Percentiles rank a stretch among this genome's conserved stretches.
Conservation (phyloP, 2,329 filamentous ascomycete genomes). For the Fusarium metavorans region DNA sequence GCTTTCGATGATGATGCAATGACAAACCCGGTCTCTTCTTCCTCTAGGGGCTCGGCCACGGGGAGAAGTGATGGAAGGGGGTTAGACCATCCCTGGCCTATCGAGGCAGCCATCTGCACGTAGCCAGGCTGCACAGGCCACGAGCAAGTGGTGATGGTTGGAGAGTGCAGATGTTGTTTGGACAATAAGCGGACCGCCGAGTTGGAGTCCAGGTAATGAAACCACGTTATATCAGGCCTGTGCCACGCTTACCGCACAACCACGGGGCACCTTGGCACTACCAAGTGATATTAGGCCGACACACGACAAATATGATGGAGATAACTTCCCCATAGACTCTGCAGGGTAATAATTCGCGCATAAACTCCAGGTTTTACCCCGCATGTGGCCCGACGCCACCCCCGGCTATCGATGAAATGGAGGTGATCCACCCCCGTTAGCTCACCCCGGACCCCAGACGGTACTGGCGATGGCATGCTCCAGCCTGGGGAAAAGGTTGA, state of each 20-base stretch:
- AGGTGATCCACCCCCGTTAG: conserved; percentile 24
- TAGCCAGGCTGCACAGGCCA: not conserved
- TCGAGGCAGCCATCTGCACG: conserved; percentile 17
- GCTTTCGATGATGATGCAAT: not conserved
- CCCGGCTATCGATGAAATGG: conserved; percentile 10
- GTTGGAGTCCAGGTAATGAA: not conserved
- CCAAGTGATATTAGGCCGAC: conserved; percentile 4
- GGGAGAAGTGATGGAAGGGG: conserved; percentile 29
- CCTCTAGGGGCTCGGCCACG: conserved; percentile 9
- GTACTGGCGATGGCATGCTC: conserved; percentile 1
- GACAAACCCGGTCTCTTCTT: conserved; percentile 14
- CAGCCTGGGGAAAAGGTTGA: not conserved
- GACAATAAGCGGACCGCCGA: not conserved
- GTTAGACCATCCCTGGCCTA: conserved; percentile 22
- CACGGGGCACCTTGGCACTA: not conserved
- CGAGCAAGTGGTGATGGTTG: not conserved
- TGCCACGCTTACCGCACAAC: not conserved
- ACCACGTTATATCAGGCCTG: conserved; percentile 9
- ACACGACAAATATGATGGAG: not conserved
- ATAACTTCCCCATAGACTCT: conserved; percentile 18
- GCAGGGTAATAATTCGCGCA: conserved; percentile 28
- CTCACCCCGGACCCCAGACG: conserved; percentile 15
- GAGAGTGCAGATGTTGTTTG: not conserved
- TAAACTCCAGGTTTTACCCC: conserved; percentile 15
- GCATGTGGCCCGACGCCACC: conserved; percentile 23